Conservation (phyloP, 2,329 filamentous ascomycete genomes). For the Fusarium tuaranense region DNA sequence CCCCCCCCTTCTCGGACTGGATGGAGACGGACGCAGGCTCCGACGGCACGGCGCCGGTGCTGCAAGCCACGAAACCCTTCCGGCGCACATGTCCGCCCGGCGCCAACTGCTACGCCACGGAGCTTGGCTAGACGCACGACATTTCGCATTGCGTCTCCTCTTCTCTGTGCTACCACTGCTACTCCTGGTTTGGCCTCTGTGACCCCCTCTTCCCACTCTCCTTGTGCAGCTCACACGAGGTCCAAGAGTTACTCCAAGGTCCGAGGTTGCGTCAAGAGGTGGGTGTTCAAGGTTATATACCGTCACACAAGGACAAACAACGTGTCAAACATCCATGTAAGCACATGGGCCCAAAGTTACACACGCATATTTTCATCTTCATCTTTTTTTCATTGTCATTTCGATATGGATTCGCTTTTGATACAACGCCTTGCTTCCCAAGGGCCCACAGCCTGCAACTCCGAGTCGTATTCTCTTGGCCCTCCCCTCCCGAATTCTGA, state of each 20-base stretch:
- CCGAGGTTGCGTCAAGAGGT: not conserved
- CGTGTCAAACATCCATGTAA: not conserved
- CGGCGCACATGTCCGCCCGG: not conserved
- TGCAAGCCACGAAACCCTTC: not conserved
- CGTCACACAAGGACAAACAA: not conserved
- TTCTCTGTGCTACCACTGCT: not conserved
- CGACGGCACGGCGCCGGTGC: constrained; percentile 1
- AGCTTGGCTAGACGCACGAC: constrained; percentile 16
- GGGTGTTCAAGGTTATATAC: not conserved
- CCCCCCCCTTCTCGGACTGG: not conserved
- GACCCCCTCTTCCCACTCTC: not conserved
- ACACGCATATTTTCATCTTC: not conserved
- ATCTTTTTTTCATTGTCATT: constrained; percentile 11
- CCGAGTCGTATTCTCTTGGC: constrained; percentile 7
- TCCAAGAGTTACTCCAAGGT: not conserved
- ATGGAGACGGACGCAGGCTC: not conserved
- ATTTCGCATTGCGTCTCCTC: not conserved
- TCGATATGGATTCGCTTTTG: constrained; percentile 11
- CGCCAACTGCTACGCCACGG: constrained; percentile 3
- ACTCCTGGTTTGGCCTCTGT: not conserved
- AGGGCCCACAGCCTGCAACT: constrained; percentile 18
- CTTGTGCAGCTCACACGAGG: not conserved
- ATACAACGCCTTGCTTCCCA: constrained; percentile 20
- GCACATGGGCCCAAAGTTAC: not conserved
- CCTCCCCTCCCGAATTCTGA: not conserved